phyloP scores from a whole-genome alignment of 306 rosid genomes.

The Dryas alaskensis region DNA sequence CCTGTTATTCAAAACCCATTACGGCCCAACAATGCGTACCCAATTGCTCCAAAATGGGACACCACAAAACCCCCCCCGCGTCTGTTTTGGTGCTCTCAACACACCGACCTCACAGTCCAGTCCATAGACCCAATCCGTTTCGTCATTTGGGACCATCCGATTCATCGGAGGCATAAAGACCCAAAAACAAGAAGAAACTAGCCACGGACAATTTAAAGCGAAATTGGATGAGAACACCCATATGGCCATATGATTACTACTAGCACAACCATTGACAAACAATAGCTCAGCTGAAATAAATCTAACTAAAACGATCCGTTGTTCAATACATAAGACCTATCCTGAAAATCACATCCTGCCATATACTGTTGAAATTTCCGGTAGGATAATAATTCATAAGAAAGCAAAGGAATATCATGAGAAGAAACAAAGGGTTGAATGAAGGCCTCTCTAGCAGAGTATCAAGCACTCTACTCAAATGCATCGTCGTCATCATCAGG shows the following conservation, averaged over 20 bases:
- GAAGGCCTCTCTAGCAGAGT: background rate
- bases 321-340: background rate
- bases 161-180: too few relatives aligned
- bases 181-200: too few relatives aligned
- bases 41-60: too few relatives aligned
- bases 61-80: too few relatives aligned
- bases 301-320: conserved; percentile 13
- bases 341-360: conserved; percentile 16
- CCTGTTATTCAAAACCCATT: too few relatives aligned
- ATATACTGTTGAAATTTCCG: conserved; percentile 14
- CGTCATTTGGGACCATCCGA: too few relatives aligned
- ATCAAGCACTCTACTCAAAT: conserved; percentile 30
- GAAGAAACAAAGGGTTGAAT: background rate
- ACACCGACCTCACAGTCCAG: too few relatives aligned
- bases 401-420: background rate
- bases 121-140: too few relatives aligned
- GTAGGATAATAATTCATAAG: background rate
- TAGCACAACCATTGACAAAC: conserved; percentile 15
- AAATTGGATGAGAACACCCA: background rate
- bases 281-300: conserved; percentile 7
- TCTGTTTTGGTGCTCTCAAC: too few relatives aligned
- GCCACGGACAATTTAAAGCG: too few relatives aligned
- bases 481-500: conserved; percentile 65
- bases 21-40: too few relatives aligned
- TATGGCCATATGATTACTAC: background rate